Base-by-base conservation (phyloP, 441 rosid species). In the Macaranga tanarius region DNA sequence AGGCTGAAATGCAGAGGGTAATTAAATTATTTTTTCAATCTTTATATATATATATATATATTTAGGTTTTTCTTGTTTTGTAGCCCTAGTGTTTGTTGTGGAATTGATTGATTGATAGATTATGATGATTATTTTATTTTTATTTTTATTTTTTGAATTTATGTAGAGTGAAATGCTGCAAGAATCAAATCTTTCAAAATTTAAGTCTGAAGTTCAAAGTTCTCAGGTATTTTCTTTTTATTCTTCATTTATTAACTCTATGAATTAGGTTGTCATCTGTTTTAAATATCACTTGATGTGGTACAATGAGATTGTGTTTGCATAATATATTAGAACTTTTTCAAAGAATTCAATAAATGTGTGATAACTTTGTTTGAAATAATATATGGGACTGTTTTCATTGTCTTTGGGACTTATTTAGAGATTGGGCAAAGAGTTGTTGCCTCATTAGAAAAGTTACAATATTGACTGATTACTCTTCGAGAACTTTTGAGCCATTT, bases 1-100 rank as follows among this genome's bases (percentile, higher is more conserved):
- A 90, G 73, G 81, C 84, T 1, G 98, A 91, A 78, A 90, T 95
- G 99, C 91, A 92, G 73, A 92, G 88, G 88, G 99, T 91, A 56
- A 13, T 28, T 1, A 1, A 42, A 38, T 23, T 59, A 31, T 51
- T 16, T 40, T 0, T 26, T 22, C 16, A 62, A 59, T 23, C 31
- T 20, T 44, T 61, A 60, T 16, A 10, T 1, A 54, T 4, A 23
- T 25, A 34, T n/a, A 20, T 10, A 7, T 23, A 52, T 1, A 11
- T 65, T 45, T 25, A 69, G n/a, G 23, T 52, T 16, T 34, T 2
- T 50, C 12, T n/a, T 13, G 67, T 70, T 71, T 10, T 25, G 22
- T 40, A 5, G 15, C 25, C 10, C 38, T 10, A 0, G 5, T 25
- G 48, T 12, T 55, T 40, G 15, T 11, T 58, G 31, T 23, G 45